These are phyloP conservation scores for Globisporangium mamillatum DNA, from an alignment of 352 stramenopile species.

Conservation along the genomic window DNA sequence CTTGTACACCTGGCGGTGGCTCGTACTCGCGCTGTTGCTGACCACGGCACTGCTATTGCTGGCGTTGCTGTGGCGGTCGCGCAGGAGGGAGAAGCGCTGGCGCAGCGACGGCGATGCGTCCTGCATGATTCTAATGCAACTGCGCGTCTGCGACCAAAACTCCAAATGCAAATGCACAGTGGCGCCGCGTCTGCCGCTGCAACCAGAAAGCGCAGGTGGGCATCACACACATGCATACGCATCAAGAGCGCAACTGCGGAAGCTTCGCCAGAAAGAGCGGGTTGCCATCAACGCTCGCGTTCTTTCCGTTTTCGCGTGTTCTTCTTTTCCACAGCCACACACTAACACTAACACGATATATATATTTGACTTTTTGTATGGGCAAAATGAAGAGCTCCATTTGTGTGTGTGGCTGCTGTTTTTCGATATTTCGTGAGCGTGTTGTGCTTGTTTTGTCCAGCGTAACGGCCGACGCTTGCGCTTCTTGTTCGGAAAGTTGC, in stretches of 20 bases:
- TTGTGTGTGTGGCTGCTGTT: not conserved
- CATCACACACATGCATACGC: not conserved
- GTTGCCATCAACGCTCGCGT: not conserved
- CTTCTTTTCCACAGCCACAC: not conserved
- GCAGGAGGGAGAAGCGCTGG: constrained; percentile 1
- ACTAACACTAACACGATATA: not conserved
- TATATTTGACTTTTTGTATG: not conserved
- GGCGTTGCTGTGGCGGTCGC: not conserved
- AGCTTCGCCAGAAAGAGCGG: constrained; percentile 3
- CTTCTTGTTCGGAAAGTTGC: not conserved
- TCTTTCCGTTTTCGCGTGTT: not conserved
- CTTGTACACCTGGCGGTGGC: constrained; percentile 6
- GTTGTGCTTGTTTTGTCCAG: not conserved
- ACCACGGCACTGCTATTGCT: not conserved
- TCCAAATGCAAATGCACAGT: constrained; percentile 9
- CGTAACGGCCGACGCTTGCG: not conserved
- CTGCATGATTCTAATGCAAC: not conserved
- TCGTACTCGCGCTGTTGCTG: not conserved
- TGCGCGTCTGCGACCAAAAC: constrained; percentile 3
- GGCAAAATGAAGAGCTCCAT: not conserved
- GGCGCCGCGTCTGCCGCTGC: not conserved
- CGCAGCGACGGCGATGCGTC: constrained; percentile 1
- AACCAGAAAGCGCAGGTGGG: not conserved
- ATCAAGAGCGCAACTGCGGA: not conserved
- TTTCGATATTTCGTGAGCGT: not conserved